Conservation (phyloP, 805 yeast species). For the Wickerhamiella musiphila region DNA sequence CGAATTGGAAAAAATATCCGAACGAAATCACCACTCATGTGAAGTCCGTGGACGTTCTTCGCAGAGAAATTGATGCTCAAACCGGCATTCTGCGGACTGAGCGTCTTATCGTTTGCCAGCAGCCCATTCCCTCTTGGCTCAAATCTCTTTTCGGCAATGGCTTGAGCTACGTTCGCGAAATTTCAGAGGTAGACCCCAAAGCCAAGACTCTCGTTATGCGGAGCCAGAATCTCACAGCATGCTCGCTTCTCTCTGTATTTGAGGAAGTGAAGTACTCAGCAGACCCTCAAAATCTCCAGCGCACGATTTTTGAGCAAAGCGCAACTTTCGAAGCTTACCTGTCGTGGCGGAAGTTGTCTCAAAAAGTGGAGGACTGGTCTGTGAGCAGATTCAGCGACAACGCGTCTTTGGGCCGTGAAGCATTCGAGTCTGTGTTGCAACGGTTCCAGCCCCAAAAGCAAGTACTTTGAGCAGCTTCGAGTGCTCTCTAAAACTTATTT, state of each 20-base stretch:
- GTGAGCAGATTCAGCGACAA: conserved; percentile 77
- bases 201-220: conserved; percentile 54
- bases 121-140: conserved; percentile 73
- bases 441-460: conserved; percentile 1
- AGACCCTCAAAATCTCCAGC: conserved; percentile 32
- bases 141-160: conserved; percentile 50
- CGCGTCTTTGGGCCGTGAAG: conserved; percentile 64
- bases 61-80: conserved; percentile 44
- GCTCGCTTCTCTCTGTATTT: conserved; percentile 54
- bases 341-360: conserved; percentile 49
- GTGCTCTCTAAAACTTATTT: too few relatives aligned
- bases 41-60: conserved; percentile 74
- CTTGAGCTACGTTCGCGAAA: conserved; percentile 70
- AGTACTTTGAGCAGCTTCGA: too few relatives aligned
- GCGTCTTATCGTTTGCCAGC: conserved; percentile 75
- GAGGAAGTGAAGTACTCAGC: conserved; percentile 79
- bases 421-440: conserved; percentile 55
- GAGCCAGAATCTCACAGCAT: conserved; percentile 75
- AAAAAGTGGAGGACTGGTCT: conserved; percentile 81
- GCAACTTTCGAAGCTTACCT: conserved; percentile 85
- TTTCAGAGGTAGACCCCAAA: conserved; percentile 62
- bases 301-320: conserved; percentile 55
- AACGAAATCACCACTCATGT: conserved; percentile 86
- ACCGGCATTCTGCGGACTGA: conserved; percentile 54
- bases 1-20: conserved; percentile 96